Base-by-base conservation (phyloP, 208 protist genomes). In the Cochliopodium minus region DNA sequence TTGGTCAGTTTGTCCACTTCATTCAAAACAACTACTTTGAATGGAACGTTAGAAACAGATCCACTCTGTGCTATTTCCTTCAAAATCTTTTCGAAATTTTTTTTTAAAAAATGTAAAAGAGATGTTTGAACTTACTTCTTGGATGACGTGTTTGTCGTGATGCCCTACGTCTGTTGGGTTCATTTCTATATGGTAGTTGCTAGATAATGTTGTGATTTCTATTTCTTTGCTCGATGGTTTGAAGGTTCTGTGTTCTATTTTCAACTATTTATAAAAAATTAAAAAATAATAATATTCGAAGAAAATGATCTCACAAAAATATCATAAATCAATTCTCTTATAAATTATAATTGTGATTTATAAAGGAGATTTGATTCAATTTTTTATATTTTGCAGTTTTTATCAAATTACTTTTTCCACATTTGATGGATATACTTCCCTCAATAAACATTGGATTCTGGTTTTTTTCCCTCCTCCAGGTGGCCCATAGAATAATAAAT, bases 161-260 rank as follows among this genome's bases (percentile, higher is more conserved):
- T 34, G 17, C 25, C 94, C 94, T 0, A 83, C 89, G 55, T 99
- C 95, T 25, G 81, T 90, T 30, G 95, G 95, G 70, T 93, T 99
- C 45, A 99, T 73, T 69, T 99, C 96, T 60, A 99, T 94, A 76
- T 99, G 96, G 70, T 94, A 85, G 9, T 79, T 77, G 28, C 82
- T 94, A 51, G 78, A 87, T 15, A 98, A 64, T 0, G 85, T 84
- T 9, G 90, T 86, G 38, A 99, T 80, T 61, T 99, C 92, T 10
- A 99, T 76, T 29, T 79, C 78, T 52, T 94, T 93, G 65, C 72
- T 86, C 79, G 5, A 74, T 82, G 33, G 88, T 58, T 79, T 71
- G 45, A 86, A 63, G 53, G 73, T 83, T n/a, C n/a, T n/a, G n/a
- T n/a, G n/a, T n/a, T n/a, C n/a, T n/a, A n/a, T n/a, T n/a, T n/a